Base-by-base conservation (phyloP, 495 filamentous ascomycete species). In the Penicillium riverlandense region DNA sequence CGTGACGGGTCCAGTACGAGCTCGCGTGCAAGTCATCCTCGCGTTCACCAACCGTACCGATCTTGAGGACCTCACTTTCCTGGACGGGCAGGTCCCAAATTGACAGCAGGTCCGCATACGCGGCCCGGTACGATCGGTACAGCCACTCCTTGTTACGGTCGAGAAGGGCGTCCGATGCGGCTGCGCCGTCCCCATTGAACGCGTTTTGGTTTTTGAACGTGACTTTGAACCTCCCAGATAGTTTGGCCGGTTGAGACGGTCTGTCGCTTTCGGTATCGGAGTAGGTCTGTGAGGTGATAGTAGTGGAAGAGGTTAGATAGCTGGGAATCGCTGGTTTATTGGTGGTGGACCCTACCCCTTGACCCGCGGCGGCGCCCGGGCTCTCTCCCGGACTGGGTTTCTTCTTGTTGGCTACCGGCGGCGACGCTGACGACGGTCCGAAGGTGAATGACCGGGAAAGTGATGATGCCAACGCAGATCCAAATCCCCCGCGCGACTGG, bases 51-150 rank as follows among this genome's bases (percentile, higher is more conserved):
- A 49, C 43, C 1, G 56, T 52, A 10, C 67, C 67, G 60, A 90
- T 91, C 53, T 94, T 94, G 43, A 95, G 69, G 14, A 96, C 78
- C 63, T 96, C 88, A 7, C 88, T 77, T 12, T 84, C 75, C 29
- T 83, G 75, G 5, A 86, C 70, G 0, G 84, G 83, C 7, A 91
- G 70, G n/a, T 77, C 76, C 90, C 91, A 96, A 44, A 84, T 78
- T 36, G 78, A 82, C 2, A 96, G 72, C 51, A 94, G 74, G 48
- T 91, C 76, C 9, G 91, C 87, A 57, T 96, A 96, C 32, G 80
- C 72, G 41, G 78, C 75, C 12, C 90, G 80, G 62, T 94, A 96
- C 35, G 77, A 75, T 7, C 66, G 67, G 52, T 88, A 90, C 6
- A 83, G 58, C 29, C 67, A 55, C 36, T 74, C 63, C 35, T 79